Conservation (phyloP, 2,329 filamentous ascomycete species). For the Pseudopyrenochaeta lycopersici region DNA sequence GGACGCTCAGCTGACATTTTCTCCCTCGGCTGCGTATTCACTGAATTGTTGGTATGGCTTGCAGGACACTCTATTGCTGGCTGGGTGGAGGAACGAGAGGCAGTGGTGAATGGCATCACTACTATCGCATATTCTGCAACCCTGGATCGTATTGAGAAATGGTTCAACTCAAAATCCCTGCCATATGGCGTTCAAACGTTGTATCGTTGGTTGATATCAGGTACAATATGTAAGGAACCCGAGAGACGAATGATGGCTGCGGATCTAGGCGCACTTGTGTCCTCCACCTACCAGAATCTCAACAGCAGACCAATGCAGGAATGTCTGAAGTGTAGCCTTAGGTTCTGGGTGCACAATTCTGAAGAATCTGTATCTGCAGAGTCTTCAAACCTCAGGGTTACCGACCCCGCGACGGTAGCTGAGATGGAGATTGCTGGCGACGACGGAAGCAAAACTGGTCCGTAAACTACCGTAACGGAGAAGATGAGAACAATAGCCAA, state of each 20-base stretch:
- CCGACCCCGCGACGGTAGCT: too few relatives aligned
- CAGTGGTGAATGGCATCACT: background rate
- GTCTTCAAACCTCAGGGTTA: too few relatives aligned
- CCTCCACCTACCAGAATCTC: too few relatives aligned
- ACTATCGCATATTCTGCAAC: constrained; percentile 20
- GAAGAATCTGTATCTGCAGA: too few relatives aligned
- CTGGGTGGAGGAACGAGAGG: constrained; percentile 8
- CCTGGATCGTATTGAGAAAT: constrained; percentile 8
- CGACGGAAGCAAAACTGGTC: too few relatives aligned
- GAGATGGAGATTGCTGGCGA: too few relatives aligned
- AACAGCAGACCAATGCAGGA: background rate
- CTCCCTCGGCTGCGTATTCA: constrained; percentile 27
- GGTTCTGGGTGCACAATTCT: background rate
- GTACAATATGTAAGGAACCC: background rate
- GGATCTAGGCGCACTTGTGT: background rate
- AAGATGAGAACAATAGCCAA: too few relatives aligned
- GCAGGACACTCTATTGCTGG: constrained; percentile 12
- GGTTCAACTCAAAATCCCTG: constrained; percentile 3
- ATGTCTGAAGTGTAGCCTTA: background rate
- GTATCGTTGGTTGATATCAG: background rate
- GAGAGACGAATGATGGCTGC: background rate
- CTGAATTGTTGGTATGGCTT: constrained; percentile 18
- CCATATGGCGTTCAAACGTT: too few relatives aligned
- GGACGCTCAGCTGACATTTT: constrained; percentile 22
- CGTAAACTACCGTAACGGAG: too few relatives aligned